Base-by-base conservation (phyloP, 148 eudicot species). In the Rhododendron griersonianum region DNA sequence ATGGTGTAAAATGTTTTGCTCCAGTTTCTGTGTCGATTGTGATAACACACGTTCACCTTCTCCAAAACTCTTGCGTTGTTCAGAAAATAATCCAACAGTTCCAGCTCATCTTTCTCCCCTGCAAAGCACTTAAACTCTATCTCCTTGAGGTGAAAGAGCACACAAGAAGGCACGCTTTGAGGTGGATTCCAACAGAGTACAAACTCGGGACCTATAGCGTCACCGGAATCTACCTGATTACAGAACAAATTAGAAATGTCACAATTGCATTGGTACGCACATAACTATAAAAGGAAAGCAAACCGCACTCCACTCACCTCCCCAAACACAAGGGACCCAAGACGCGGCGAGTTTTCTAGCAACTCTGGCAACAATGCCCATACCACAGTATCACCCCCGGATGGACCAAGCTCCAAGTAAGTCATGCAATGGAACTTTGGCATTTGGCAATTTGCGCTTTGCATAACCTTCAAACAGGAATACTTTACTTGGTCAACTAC, bases 61-160 rank as follows among this genome's bases (percentile, higher is more conserved):
- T 80, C 59, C 84, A 85, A 65, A 80, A 80, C 79, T 18, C 16
- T 50, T 81, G 84, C 65, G 25, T 73, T 50, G 21, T 8, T 51
- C 53, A 86, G 39, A 50, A 81, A 73, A 59, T 75, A 76, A 16
- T 23, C n/a, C 8, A 76, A 14, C 37, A 86, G 19, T 41, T 44
- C 19, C 23, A 45, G 21, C 2, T 86, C 85, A n/a, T 19, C 6
- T 55, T 41, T 23, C 2, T 7, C 1, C 23, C 73, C 35, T 1
- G 0, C 1, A 19, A 19, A 75, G 0, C 0, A 0, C 21, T 1
- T 47, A 7, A 83, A 82, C 28, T 23, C 82, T 3, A 86, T 75
- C 33, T 28, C 82, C 80, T 81, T 81, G 53, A 86, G 51, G 65
- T 65, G 88, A 75, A 39, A 81, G 37, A 14, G 35, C 14, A 82